Conservation (phyloP, 2,329 filamentous ascomycete genomes). For the Beauveria rudraprayagi region DNA sequence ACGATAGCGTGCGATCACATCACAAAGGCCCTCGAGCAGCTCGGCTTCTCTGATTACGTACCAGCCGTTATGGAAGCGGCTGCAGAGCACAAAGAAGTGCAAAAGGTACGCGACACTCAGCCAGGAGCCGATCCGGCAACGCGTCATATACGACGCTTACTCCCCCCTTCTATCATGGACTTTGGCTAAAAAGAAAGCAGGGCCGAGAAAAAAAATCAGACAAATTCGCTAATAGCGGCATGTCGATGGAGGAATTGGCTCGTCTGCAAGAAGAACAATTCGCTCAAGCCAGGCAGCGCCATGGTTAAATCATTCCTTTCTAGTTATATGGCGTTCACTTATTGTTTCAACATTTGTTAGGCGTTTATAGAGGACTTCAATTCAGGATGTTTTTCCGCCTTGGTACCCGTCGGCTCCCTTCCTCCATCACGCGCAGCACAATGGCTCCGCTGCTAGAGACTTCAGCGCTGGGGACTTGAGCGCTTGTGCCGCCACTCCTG, state of each 20-base stretch:
- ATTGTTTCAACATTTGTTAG: not conserved
- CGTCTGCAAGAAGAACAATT: conserved; percentile 89
- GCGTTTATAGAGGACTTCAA: conserved; percentile 11
- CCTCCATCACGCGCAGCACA: no score
- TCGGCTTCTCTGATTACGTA: conserved; percentile 91
- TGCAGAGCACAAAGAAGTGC: conserved; percentile 82
- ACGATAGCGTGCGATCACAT: conserved; percentile 98
- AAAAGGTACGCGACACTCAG: conserved; percentile 57
- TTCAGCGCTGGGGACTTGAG: no score
- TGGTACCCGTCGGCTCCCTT: not conserved
- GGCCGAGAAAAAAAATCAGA: conserved; percentile 94
- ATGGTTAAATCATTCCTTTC: conserved; percentile 18
- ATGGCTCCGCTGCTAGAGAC: no score
- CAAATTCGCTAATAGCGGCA: conserved; percentile 90
- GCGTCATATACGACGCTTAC: not conserved
- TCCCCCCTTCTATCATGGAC: not conserved
- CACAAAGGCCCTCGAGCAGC: conserved; percentile 83
- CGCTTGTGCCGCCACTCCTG: no score
- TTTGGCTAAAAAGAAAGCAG: conserved; percentile 55
- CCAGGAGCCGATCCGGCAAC: conserved; percentile 41
- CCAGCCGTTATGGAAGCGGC: conserved; percentile 79
- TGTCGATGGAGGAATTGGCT: conserved; percentile 84
- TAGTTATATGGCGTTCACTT: conserved; percentile 1
- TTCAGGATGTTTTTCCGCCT: not conserved
- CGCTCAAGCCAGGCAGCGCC: conserved; percentile 52